Percentiles rank a stretch among this genome's conserved stretches.
Evolutionary conservation across 257 asterid genomes (phyloP).

Genomic region (Solanum gandarillasii): DNA sequence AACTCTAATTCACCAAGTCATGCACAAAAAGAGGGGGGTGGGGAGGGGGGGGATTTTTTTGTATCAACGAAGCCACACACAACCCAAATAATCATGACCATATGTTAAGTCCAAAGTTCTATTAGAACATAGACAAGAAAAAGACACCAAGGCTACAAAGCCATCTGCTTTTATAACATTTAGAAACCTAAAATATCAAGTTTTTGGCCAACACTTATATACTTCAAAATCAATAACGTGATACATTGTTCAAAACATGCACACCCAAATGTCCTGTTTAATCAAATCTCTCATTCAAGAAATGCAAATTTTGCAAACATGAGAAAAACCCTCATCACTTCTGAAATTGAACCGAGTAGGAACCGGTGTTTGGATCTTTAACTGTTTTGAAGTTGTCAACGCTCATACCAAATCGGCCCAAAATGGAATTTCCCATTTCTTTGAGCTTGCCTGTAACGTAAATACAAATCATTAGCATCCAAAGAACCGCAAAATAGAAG

Average conservation of each 20-base stretch:
- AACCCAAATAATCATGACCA: no score
- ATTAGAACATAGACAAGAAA: neutral
- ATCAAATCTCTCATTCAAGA: neutral
- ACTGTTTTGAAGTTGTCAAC: constrained; percentile 86
- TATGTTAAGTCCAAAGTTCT: no score
- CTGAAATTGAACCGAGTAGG: constrained; percentile 70
- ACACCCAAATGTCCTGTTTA: neutral
- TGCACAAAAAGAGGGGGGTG: no score
- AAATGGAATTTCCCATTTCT: constrained; percentile 81
- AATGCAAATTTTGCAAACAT: neutral
- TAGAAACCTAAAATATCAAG: neutral
- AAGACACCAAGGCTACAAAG: neutral
- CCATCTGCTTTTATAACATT: neutral
- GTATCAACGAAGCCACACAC: no score
- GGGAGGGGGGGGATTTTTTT: no score
- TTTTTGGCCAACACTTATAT: neutral
- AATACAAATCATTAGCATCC: neutral
- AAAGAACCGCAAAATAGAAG: neutral
- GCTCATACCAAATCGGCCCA: constrained; percentile 96
- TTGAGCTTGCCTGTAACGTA: constrained; percentile 58
- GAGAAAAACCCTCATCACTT: neutral
- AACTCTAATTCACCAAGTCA: neutral
- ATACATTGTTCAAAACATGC: neutral
- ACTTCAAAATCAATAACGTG: neutral
- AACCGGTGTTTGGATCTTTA: constrained; percentile 84